A percentile compares a stretch with the other conserved stretches of the same genome.
Conservation (phyloP, 208 protist genomes). For the Trypanosoma rangeli region DNA sequence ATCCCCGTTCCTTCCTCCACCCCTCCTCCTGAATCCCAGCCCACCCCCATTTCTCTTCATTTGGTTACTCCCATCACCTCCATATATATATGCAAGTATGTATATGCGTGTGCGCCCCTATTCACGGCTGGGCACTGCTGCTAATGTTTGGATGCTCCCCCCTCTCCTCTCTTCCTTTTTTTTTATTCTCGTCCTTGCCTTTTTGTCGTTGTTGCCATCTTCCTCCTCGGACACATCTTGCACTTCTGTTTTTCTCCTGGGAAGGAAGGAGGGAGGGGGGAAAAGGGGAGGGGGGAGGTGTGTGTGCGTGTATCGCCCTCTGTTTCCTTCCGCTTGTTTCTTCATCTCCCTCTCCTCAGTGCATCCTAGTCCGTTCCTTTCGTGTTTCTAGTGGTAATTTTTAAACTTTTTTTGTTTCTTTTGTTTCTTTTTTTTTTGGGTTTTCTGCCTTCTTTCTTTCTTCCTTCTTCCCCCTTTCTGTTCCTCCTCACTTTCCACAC, state of each 20-base stretch:
- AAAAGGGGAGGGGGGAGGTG: too few relatives aligned
- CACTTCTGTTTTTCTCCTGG: too few relatives aligned
- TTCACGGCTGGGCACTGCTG: background rate
- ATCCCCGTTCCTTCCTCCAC: background rate
- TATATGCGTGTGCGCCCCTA: background rate
- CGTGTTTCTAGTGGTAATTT: too few relatives aligned
- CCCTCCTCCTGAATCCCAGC: background rate
- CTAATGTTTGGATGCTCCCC: background rate
- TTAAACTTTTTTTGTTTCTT: conserved; percentile 7
- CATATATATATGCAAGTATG: conserved; percentile 1
- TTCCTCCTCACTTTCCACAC: background rate
- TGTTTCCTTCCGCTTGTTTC: background rate
- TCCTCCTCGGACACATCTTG: too few relatives aligned
- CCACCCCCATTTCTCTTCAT: background rate
- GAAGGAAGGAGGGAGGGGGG: too few relatives aligned
- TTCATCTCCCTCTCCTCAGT: background rate
- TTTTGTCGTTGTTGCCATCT: background rate
- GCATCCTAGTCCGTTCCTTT: too few relatives aligned
- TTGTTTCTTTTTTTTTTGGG: conserved; percentile 3
- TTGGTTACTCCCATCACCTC: background rate
- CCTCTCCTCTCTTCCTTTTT: conserved; percentile 6
- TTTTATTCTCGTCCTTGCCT: background rate
- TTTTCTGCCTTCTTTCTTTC: background rate
- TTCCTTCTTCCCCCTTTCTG: background rate
- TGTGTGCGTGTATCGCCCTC: background rate